phyloP scores from a whole-genome alignment of 768 basidiomycete genomes.

The Leucosporidium yakuticum region DNA sequence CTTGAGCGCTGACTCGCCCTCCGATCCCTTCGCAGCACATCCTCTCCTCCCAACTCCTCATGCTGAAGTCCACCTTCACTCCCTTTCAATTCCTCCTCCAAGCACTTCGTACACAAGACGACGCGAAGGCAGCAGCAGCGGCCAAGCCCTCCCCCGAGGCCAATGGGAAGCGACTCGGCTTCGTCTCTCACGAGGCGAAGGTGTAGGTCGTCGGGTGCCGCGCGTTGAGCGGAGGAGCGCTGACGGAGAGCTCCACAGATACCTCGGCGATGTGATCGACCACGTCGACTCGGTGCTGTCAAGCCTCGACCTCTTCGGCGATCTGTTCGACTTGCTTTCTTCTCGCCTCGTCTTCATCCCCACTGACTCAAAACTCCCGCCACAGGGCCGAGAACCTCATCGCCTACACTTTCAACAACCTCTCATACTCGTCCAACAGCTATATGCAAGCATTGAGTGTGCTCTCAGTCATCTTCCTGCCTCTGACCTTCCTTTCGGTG shows the following conservation, averaged over 20 bases:
- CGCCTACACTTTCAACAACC: slow-evolving; percentile 13
- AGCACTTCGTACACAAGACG: slow-evolving; percentile 62
- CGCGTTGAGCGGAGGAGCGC: too few relatives aligned
- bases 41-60: slow-evolving; percentile 64
- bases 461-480: slow-evolving; percentile 12
- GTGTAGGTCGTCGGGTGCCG: neutral
- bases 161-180: slow-evolving; percentile 1
- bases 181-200: slow-evolving; percentile 15
- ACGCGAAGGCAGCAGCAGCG: slow-evolving; percentile 52
- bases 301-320: slow-evolving; percentile 67
- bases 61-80: slow-evolving; percentile 67
- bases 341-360: neutral
- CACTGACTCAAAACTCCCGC: neutral
- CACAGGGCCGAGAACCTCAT: slow-evolving; percentile 12
- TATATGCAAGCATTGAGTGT: slow-evolving; percentile 8
- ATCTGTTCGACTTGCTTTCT: slow-evolving; percentile 60
- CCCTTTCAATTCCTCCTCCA: slow-evolving; percentile 66
- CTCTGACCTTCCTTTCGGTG: slow-evolving; percentile 16
- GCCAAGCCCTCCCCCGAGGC: slow-evolving; percentile 50
- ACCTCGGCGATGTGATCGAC: slow-evolving; percentile 56
- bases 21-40: slow-evolving; percentile 51
- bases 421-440: neutral
- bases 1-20: neutral
- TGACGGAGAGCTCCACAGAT: neutral
- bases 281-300: slow-evolving; percentile 67